Conservation (phyloP, 192 early-diverging fungal species). For the Rhizoclosmatium sp. region DNA sequence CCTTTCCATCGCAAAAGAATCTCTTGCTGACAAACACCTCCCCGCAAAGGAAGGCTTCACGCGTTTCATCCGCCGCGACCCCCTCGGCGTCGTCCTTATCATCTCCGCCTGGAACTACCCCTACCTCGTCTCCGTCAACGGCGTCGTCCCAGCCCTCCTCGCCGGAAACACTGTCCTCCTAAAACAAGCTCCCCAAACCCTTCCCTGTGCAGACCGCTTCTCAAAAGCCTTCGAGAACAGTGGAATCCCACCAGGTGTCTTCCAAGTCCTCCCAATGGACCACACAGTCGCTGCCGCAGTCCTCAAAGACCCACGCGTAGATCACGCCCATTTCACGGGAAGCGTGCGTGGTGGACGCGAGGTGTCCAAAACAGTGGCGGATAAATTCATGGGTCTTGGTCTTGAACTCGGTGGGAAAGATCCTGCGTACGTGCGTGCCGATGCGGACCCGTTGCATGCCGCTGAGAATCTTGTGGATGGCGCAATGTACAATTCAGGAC, state of each 20-base stretch:
- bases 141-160: conserved; percentile 78
- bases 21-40: conserved; percentile 66
- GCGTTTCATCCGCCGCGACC: conserved; percentile 74
- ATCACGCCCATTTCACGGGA: conserved; percentile 81
- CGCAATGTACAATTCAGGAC: conserved; percentile 83
- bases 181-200: conserved; percentile 85
- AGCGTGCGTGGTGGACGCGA: conserved; percentile 74
- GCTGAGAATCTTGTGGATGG: conserved; percentile 82
- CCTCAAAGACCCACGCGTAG: conserved; percentile 64
- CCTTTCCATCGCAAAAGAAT: conserved; percentile 69
- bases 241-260: conserved; percentile 72
- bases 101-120: conserved; percentile 87
- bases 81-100: conserved; percentile 71
- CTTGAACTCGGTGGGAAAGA: conserved; percentile 89
- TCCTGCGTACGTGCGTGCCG: conserved; percentile 79
- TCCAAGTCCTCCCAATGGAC: conserved; percentile 59
- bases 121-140: conserved; percentile 79
- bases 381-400: conserved; percentile 70
- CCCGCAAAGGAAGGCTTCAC: conserved; percentile 62
- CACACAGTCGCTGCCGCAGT: conserved; percentile 58
- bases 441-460: conserved; percentile 74
- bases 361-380: conserved; percentile 62
- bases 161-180: conserved; percentile 80
- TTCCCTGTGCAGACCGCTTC: conserved; percentile 76
- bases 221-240: conserved; percentile 67